Evolutionary conservation across 139 green algal genomes (phyloP).

Genomic region (Chlorella sp.): DNA sequence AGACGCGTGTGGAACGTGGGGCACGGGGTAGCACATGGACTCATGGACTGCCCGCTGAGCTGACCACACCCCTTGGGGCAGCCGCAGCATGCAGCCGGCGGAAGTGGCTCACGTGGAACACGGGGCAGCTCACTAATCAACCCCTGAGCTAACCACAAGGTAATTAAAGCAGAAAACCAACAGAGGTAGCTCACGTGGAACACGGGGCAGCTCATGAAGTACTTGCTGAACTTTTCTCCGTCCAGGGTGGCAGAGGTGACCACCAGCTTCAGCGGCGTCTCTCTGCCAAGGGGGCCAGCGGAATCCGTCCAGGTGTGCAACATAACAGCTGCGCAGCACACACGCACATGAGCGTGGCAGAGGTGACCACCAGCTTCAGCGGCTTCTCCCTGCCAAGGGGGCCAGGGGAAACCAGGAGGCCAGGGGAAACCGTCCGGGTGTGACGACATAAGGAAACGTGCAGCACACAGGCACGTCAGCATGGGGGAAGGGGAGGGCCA

Average conservation of each 20-base stretch:
- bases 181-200: conserved; percentile 44
- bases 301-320: neutral
- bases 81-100: no score
- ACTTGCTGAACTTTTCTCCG: conserved; percentile 85
- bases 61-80: conserved; percentile 28
- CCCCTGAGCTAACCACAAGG: conserved; percentile 87
- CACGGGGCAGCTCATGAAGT: conserved; percentile 84
- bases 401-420: no score
- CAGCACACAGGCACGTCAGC: neutral
- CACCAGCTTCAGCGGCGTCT: conserved; percentile 61
- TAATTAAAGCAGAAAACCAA: no score
- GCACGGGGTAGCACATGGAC: no score
- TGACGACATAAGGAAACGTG: neutral
- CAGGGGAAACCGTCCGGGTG: no score
- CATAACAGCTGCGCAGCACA: neutral
- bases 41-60: conserved; percentile 85
- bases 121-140: conserved; percentile 86
- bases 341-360: neutral
- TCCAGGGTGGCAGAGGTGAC: conserved; percentile 95
- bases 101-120: conserved; percentile 46
- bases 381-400: neutral
- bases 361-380: neutral
- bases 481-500: neutral
- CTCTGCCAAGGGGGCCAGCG: neutral
- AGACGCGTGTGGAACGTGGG: no score